phyloP scores from a whole-genome alignment of 306 rosid species.

The Lathyrus aphaca region DNA sequence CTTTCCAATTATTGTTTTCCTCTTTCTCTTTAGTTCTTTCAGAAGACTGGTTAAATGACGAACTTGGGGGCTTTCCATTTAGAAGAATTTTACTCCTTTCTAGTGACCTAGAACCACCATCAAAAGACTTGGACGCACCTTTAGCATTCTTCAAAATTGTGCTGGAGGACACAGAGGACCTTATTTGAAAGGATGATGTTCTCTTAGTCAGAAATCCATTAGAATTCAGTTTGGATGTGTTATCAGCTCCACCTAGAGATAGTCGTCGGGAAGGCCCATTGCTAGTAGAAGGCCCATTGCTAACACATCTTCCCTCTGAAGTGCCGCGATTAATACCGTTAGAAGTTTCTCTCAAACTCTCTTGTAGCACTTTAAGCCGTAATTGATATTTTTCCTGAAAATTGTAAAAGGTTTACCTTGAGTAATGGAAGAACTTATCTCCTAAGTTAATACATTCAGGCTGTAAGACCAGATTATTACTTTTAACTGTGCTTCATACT shows the following conservation, averaged over 20 bases:
- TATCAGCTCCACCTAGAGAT: slow-evolving; percentile 97
- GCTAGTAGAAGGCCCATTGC: slow-evolving; percentile 79
- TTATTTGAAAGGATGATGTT: slow-evolving; percentile 67
- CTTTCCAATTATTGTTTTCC: slow-evolving; percentile 67
- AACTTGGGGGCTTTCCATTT: slow-evolving; percentile 74
- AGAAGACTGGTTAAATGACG: slow-evolving; percentile 75
- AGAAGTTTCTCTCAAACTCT: slow-evolving; percentile 86
- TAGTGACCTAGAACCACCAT: slow-evolving; percentile 93
- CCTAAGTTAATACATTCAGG: slow-evolving; percentile 46
- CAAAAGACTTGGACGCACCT: slow-evolving; percentile 97
- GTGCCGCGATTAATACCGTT: slow-evolving; percentile 68
- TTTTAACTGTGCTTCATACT: slow-evolving; percentile 93
- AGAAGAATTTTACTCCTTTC: slow-evolving; percentile 85
- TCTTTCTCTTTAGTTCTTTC: slow-evolving; percentile 69
- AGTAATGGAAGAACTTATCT: slow-evolving; percentile 47
- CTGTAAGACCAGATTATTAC: slow-evolving; percentile 64
- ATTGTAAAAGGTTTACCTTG: slow-evolving; percentile 43
- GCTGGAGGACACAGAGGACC: slow-evolving; percentile 82
- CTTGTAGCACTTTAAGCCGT: slow-evolving; percentile 95
- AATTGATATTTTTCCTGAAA: slow-evolving; percentile 86
- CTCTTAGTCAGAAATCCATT: slow-evolving; percentile 88
- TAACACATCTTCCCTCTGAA: slow-evolving; percentile 73
- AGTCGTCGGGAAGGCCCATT: slow-evolving; percentile 97
- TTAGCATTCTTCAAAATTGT: slow-evolving; percentile 90
- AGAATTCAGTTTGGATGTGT: slow-evolving; percentile 66